A percentile compares a stretch with the other conserved stretches of the same genome.
These are phyloP conservation scores for Naumovozyma baii DNA, from an alignment of 805 yeast genomes.

Conservation along the genomic window DNA sequence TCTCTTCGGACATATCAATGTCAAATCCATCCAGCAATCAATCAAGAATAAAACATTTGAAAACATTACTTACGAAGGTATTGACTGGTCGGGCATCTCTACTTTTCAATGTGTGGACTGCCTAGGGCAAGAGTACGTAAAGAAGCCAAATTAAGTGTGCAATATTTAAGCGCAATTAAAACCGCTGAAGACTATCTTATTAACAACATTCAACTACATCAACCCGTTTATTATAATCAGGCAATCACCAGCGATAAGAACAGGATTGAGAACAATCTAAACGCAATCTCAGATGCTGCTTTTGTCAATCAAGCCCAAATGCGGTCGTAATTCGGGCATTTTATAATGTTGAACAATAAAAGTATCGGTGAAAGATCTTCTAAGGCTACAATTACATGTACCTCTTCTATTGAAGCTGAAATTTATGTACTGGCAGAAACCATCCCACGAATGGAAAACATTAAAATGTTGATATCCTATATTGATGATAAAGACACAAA, in stretches of 20 bases:
- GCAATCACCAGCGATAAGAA: too few species aligned
- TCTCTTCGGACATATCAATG: slow-evolving; percentile 2
- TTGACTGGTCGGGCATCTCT: slow-evolving; percentile 11
- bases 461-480: too few species aligned
- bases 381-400: not conserved
- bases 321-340: not conserved
- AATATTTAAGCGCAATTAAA: too few species aligned
- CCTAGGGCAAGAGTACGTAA: too few species aligned
- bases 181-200: too few species aligned
- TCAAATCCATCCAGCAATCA: not conserved
- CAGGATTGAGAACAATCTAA: not conserved
- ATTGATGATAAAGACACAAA: too few species aligned
- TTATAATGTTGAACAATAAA: not conserved
- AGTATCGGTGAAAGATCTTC: slow-evolving; percentile 2
- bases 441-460: too few species aligned
- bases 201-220: too few species aligned
- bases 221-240: too few species aligned
- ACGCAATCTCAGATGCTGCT: not conserved
- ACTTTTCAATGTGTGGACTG: slow-evolving; percentile 7
- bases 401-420: slow-evolving; percentile 2
- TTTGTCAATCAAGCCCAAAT: slow-evolving; percentile 1
- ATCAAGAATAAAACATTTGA: not conserved
- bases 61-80: not conserved
- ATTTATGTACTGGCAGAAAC: not conserved
- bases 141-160: too few species aligned